Base-by-base conservation (phyloP, 495 filamentous ascomycete species). In the Penicillium waksmanii region DNA sequence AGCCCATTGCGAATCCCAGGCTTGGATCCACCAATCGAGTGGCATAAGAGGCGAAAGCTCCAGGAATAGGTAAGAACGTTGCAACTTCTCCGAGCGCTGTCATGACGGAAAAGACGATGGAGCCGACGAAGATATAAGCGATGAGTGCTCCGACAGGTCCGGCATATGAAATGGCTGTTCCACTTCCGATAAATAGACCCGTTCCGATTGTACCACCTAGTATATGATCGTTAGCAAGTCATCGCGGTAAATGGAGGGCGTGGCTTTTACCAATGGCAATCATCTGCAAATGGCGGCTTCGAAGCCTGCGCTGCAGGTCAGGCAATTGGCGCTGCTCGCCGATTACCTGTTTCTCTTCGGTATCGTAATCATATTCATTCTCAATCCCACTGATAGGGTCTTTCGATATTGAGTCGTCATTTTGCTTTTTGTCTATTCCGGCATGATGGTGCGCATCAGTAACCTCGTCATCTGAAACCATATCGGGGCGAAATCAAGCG, bases 1-100 rank as follows among this genome's bases (percentile, higher is more conserved):
- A 91, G 19, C 86, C 87, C 59, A 90, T 83, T 13, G 87, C 82
- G 62, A 91, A 90, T 44, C 88, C 87, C 51, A 91, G 71, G 55
- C 85, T 84, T 47, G 81, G 78, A 59, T 90, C 86, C 53, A 87
- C 81, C 53, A 88, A 89, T 46, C 87, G 79, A 19, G 85, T 79
- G 46, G 85, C 85, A 71, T 87, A 91, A 44, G 87, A 77, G 13
- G 87, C 85, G 62, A 90, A 88, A 18, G 86, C 82, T 52, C 89
- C 88, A 8, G 87, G 81, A 17, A 89, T 81, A 19, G 89, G 89
- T 19, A 90, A 79, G 63, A 81, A 90, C 12, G 87, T 86, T 12
- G 86, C 82, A 83, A 91, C 87, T 68, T 91, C 88, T 35, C 87
- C 86, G n/a, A 75, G 65, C 11, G 66, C 68, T 36, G 71, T 68